Conservation (phyloP, 2,329 filamentous ascomycete species). For the Fusarium sp. region DNA sequence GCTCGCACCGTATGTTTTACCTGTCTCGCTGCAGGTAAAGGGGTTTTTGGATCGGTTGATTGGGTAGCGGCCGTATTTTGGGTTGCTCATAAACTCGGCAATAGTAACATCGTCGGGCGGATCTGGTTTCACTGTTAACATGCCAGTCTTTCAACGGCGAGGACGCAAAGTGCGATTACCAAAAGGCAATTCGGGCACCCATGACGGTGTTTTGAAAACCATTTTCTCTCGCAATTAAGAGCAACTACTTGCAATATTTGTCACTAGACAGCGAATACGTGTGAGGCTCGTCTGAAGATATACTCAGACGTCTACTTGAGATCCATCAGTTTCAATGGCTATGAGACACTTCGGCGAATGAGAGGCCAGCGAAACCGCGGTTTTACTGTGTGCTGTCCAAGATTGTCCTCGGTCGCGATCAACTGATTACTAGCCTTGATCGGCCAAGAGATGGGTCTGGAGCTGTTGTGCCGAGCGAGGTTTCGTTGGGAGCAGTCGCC, state of each 20-base stretch:
- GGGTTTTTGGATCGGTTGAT: slow-evolving; percentile 76
- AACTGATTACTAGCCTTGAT: too few relatives aligned
- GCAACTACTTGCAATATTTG: too few relatives aligned
- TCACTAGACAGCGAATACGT: too few relatives aligned
- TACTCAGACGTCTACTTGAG: too few relatives aligned
- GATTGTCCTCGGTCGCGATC: too few relatives aligned
- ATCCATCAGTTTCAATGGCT: too few relatives aligned
- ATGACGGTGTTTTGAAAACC: background rate
- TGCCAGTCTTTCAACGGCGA: background rate
- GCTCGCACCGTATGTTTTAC: slow-evolving; percentile 73
- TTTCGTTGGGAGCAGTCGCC: too few relatives aligned
- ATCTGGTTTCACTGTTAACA: background rate
- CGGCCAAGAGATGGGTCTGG: too few relatives aligned
- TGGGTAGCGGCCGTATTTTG: slow-evolving; percentile 60
- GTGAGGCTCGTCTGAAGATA: background rate
- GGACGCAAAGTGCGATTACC: background rate
- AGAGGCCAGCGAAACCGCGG: too few relatives aligned
- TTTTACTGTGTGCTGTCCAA: too few relatives aligned
- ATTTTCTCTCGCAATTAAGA: background rate
- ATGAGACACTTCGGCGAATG: too few relatives aligned
- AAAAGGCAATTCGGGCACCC: background rate
- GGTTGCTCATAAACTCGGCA: slow-evolving; percentile 81
- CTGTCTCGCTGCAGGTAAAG: slow-evolving; percentile 83
- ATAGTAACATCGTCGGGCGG: slow-evolving; percentile 80
- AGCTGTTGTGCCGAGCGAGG: too few relatives aligned